These are phyloP conservation scores for Castanea crenata DNA, from an alignment of 306 rosid species.

Conservation along the genomic window DNA sequence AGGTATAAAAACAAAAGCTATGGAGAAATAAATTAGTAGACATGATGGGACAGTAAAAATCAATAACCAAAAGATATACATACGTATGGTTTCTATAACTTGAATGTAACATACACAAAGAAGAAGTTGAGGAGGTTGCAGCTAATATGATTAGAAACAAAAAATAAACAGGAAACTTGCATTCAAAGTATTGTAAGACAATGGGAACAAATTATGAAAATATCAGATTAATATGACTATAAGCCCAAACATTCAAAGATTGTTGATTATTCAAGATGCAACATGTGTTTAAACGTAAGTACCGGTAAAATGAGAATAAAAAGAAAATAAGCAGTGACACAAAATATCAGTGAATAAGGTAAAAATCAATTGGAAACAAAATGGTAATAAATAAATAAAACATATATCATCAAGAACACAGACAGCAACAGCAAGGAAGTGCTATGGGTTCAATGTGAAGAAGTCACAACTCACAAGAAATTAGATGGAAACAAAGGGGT, in stretches of 20 bases:
- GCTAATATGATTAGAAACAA: neutral
- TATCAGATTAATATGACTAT: neutral
- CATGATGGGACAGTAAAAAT: neutral
- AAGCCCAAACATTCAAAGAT: neutral
- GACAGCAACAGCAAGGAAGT: neutral
- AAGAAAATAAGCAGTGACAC: neutral
- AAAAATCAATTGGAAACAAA: neutral
- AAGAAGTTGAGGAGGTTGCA: neutral
- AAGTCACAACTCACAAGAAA: neutral
- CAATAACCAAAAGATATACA: neutral
- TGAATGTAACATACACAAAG: neutral
- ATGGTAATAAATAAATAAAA: neutral
- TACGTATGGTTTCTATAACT: neutral
- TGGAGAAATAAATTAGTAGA: neutral
- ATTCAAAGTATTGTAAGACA: neutral
- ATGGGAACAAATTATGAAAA: neutral
- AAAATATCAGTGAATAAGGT: neutral
- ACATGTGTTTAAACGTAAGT: neutral
- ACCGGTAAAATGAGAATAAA: neutral
- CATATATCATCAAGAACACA: neutral
- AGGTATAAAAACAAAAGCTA: neutral
- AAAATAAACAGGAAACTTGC: neutral
- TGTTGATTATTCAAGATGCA: neutral
- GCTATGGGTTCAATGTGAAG: neutral
- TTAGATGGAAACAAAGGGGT: neutral